phyloP scores from a whole-genome alignment of 2,329 filamentous ascomycete genomes.

The Lanzia echinophila region DNA sequence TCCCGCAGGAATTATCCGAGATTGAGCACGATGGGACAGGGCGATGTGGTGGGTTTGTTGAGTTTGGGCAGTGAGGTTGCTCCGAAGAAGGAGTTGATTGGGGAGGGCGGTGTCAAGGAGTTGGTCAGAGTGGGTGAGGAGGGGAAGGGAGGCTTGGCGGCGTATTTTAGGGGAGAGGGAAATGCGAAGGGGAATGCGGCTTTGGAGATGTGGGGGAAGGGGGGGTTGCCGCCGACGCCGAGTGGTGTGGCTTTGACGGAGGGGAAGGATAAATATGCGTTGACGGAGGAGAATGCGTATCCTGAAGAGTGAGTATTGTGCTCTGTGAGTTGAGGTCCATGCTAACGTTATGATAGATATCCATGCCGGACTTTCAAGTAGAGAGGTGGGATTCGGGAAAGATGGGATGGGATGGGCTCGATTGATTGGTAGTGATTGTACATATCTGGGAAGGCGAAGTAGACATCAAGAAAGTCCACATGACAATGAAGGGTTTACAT shows the following conservation, averaged over 20 bases:
- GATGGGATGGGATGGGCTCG: background rate
- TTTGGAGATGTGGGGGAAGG: slow-evolving; percentile 59
- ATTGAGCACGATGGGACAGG: slow-evolving; percentile 73
- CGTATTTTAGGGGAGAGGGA: slow-evolving; percentile 58
- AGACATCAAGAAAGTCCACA: background rate
- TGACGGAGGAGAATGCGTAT: slow-evolving; percentile 65
- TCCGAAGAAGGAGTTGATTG: slow-evolving; percentile 79
- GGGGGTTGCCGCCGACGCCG: slow-evolving; percentile 82
- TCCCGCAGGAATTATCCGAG: slow-evolving; percentile 73
- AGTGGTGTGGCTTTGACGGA: slow-evolving; percentile 49
- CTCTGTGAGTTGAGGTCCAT: background rate
- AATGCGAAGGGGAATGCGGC: slow-evolving; percentile 41
- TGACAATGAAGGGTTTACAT: background rate
- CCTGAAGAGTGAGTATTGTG: slow-evolving; percentile 52
- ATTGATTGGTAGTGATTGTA: background rate
- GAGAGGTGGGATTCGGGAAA: background rate
- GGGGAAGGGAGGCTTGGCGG: slow-evolving; percentile 66
- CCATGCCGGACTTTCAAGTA: slow-evolving; percentile 15
- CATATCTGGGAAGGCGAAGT: background rate
- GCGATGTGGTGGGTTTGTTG: slow-evolving; percentile 78
- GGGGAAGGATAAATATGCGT: slow-evolving; percentile 60
- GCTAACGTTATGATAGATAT: slow-evolving; percentile 8
- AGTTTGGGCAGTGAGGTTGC: slow-evolving; percentile 73
- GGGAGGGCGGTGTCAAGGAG: slow-evolving; percentile 63
- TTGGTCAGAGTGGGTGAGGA: slow-evolving; percentile 71